Evolutionary conservation across 176 grass and related monocot species (phyloP), one percentile per base, ranked within the genome.

Genomic region (Oryza punctata): DNA sequence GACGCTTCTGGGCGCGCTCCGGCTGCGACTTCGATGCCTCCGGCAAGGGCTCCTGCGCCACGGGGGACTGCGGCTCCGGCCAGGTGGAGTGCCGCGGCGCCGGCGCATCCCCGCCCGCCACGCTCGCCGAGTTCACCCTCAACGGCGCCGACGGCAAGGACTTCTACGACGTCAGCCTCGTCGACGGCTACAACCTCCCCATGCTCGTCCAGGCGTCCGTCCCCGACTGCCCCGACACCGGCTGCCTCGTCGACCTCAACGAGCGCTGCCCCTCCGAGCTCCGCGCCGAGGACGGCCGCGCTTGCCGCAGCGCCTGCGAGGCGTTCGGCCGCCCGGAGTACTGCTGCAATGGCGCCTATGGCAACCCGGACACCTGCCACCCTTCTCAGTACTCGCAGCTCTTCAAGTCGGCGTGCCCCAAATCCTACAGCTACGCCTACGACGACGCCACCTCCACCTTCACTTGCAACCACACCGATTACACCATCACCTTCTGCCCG

Each of bases 161-260:
- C 78, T 95, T 98, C 69, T 98, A 95, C 88, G 95, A 98, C 81
- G 95, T 98, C 50, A 98, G 95, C 92, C 89, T 98, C 61, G 95
- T 97, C 23, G 95, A 94, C 44, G 90, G 89, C 7, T 98, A 98
- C 82, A 98, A 98, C 77, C 85, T 98, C 66, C 95, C 95, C 81
- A 85, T 94, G 88, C 67, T 97, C 33, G 90, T 97, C 2, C 78
- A 92, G 24, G 65, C 88, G 6, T 78, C 94, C 12, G 79, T 7
- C 1, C 28, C 80, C 0, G 94, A 77, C 27, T 97, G 95, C 63
- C 80, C 83, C 16, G 65, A 91, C 44, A 97, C 90, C 0, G 95
- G 95, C 1, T 97, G 95, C 88, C 83, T 79, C 18, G 90, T 65
- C 16, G 95, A 97, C 69, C 82, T 97, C 65, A 97, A 97, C 75